Conservation (phyloP, 257 asterid genomes). For the Hygrophila difformis region DNA sequence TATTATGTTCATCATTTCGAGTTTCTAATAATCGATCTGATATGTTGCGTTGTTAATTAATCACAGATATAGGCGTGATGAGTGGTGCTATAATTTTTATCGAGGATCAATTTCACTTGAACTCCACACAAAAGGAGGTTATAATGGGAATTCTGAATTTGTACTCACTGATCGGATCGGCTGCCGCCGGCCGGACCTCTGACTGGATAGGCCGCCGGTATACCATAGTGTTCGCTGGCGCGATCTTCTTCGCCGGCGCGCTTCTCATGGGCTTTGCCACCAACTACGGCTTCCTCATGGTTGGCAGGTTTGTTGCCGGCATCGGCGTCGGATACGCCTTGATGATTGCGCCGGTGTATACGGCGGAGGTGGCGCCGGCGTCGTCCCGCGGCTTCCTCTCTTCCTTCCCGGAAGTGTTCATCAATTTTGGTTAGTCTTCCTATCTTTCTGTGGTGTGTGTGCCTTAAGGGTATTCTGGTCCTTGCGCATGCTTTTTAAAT, state of each 20-base stretch:
- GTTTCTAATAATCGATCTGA: too few relatives aligned
- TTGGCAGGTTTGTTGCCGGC: conserved; percentile 77
- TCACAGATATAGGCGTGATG: conserved; percentile 89
- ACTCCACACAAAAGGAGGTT: conserved; percentile 38
- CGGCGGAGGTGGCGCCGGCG: conserved; percentile 92
- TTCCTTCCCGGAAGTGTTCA: conserved; percentile 91
- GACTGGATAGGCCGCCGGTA: conserved; percentile 85
- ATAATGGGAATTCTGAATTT: conserved; percentile 61
- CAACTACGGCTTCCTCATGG: conserved; percentile 71
- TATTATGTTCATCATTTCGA: too few relatives aligned
- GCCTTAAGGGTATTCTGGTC: background rate
- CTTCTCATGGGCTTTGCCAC: conserved; percentile 86
- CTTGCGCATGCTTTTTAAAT: conserved; percentile 5
- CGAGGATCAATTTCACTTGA: conserved; percentile 24
- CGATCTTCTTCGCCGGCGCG: conserved; percentile 72
- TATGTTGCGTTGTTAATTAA: background rate
- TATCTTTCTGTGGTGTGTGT: background rate
- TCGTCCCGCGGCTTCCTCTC: conserved; percentile 79
- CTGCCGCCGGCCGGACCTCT: conserved; percentile 84
- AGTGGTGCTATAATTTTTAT: conserved; percentile 84
- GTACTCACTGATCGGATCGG: conserved; percentile 69
- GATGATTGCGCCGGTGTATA: conserved; percentile 93
- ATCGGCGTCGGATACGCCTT: conserved; percentile 88
- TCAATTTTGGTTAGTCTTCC: conserved; percentile 53
- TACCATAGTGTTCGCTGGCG: conserved; percentile 74